Conservation (phyloP, 805 yeast genomes). For the Candida piceae region DNA sequence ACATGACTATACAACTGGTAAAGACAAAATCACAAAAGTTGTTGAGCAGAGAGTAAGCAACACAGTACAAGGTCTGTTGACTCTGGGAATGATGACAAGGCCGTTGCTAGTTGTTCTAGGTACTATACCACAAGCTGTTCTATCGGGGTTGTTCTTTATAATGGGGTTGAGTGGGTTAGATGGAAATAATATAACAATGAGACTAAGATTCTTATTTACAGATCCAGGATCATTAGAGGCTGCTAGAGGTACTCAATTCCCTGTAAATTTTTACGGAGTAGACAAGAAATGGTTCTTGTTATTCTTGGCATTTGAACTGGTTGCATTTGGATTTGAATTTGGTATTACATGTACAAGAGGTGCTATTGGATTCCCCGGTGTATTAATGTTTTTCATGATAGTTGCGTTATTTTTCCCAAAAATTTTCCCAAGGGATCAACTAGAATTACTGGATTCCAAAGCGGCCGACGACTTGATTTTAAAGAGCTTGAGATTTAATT, state of each 20-base stretch:
- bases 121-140: slow-evolving; percentile 84
- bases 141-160: slow-evolving; percentile 87
- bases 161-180: slow-evolving; percentile 85
- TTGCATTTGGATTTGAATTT: slow-evolving; percentile 76
- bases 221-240: slow-evolving; percentile 39
- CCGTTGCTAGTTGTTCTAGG: slow-evolving; percentile 81
- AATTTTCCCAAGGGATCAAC: slow-evolving; percentile 56
- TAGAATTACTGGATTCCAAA: slow-evolving; percentile 53
- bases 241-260: slow-evolving; percentile 11
- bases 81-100: slow-evolving; percentile 82
- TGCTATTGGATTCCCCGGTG: slow-evolving; percentile 92
- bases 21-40: slow-evolving; percentile 41
- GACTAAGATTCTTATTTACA: slow-evolving; percentile 57
- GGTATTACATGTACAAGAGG: slow-evolving; percentile 83
- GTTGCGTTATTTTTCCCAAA: slow-evolving; percentile 61
- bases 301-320: slow-evolving; percentile 53
- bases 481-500: slow-evolving; percentile 23
- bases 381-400: slow-evolving; percentile 63
- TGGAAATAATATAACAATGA: slow-evolving; percentile 57
- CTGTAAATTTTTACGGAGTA: slow-evolving; percentile 22
- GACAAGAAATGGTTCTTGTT: slow-evolving; percentile 45
- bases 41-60: slow-evolving; percentile 91
- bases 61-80: slow-evolving; percentile 76
- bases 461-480: slow-evolving; percentile 32
- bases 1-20: slow-evolving; percentile 28